Conservation (phyloP, 768 basidiomycete species). For the Boletus bicolor region DNA sequence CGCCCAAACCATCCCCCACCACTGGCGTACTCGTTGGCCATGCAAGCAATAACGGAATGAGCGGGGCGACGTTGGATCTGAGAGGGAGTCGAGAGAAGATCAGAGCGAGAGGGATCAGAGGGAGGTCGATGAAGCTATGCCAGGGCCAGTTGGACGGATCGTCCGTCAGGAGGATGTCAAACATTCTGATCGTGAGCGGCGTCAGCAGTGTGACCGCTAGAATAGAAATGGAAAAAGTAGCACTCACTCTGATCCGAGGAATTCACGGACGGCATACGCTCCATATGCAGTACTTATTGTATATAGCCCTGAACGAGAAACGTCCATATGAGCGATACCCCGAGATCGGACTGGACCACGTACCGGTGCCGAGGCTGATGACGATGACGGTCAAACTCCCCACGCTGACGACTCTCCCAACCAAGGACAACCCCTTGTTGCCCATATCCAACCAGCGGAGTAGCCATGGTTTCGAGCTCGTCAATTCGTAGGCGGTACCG, state of each 20-base stretch:
- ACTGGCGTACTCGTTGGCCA: conserved; percentile 32
- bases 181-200: conserved; percentile 44
- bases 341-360: conserved; percentile 21
- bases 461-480: conserved; percentile 56
- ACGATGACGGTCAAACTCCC: conserved; percentile 48
- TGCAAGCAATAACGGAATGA: conserved; percentile 24
- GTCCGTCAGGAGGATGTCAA: conserved; percentile 58
- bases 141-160: conserved; percentile 74
- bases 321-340: not conserved
- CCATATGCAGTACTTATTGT: conserved; percentile 64
- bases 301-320: conserved; percentile 39
- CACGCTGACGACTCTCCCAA: conserved; percentile 52
- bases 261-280: conserved; percentile 64
- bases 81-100: conserved; percentile 56
- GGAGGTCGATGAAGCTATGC: conserved; percentile 73
- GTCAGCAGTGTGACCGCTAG: not conserved
- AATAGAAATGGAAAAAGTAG: not conserved
- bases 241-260: conserved; percentile 64
- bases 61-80: conserved; percentile 25
- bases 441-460: conserved; percentile 49
- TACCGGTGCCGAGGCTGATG: conserved; percentile 60
- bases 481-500: conserved; percentile 59
- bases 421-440: conserved; percentile 47
- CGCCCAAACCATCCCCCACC: not conserved
- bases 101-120: conserved; percentile 65